Conservation (phyloP, 768 basidiomycete species). For the Termitomyces sp. region DNA sequence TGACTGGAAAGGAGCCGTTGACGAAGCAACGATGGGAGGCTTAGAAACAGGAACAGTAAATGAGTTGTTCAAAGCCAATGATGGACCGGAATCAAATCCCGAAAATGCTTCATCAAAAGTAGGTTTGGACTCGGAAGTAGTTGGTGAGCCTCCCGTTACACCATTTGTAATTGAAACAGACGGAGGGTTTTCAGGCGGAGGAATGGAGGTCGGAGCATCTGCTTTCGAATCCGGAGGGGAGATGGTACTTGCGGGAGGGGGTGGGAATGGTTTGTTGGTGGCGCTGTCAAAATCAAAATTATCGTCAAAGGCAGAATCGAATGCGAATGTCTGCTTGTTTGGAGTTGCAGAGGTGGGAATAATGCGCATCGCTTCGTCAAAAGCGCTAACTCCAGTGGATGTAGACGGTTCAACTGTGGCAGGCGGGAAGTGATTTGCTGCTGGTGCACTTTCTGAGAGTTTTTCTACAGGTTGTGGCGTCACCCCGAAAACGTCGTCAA, state of each 20-base stretch:
- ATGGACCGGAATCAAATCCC: conserved; percentile 33
- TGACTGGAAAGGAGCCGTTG: conserved; percentile 21
- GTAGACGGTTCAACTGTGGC: conserved; percentile 10
- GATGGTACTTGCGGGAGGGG: conserved; percentile 18
- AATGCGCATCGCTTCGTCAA: conserved; percentile 72
- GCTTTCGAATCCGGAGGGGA: conserved; percentile 16
- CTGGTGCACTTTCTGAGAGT: not conserved
- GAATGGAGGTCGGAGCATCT: not conserved
- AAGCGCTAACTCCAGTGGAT: conserved; percentile 54
- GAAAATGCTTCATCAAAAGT: conserved; percentile 55
- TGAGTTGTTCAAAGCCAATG: conserved; percentile 34
- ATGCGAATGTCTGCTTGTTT: conserved; percentile 43
- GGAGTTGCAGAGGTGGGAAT: conserved; percentile 33
- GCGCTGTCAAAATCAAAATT: conserved; percentile 56
- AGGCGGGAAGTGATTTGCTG: conserved; percentile 4
- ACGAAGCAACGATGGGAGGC: conserved; percentile 9
- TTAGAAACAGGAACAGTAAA: conserved; percentile 24
- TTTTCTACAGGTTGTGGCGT: conserved; percentile 16
- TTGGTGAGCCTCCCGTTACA: not conserved
- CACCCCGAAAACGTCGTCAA: conserved; percentile 56
- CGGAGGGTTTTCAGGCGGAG: not conserved
- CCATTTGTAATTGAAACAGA: not conserved
- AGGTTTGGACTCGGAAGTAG: not conserved
- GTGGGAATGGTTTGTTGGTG: conserved; percentile 26
- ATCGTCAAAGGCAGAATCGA: conserved; percentile 54